A percentile compares a stretch with the other conserved stretches of the same genome.
Evolutionary conservation across 768 basidiomycete species (phyloP).

Genomic region (Clitopilus hobsonii): DNA sequence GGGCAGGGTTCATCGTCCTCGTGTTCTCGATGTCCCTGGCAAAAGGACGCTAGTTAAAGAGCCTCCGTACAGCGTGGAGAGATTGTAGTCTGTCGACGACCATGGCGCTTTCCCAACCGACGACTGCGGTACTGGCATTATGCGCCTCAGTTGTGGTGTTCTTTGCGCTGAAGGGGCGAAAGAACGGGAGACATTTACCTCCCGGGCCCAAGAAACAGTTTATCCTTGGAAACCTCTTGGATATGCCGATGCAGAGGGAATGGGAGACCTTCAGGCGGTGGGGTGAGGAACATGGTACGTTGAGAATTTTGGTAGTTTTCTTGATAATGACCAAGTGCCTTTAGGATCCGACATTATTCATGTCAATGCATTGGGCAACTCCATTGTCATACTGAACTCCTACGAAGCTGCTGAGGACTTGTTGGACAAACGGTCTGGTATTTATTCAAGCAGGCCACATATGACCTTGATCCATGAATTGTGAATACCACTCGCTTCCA

Average conservation of each 20-base stretch:
- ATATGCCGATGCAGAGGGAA: slow-evolving; percentile 29
- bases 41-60: no score
- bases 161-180: background rate
- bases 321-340: background rate
- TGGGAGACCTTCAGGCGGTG: slow-evolving; percentile 32
- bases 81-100: no score
- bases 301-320: background rate
- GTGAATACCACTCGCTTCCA: background rate
- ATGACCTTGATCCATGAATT: background rate
- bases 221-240: slow-evolving; percentile 31
- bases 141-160: background rate
- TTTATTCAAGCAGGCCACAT: slow-evolving; percentile 4
- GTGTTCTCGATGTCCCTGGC: no score
- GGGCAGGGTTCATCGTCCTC: no score
- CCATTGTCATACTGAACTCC: slow-evolving; percentile 5
- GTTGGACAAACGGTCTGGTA: slow-evolving; percentile 5
- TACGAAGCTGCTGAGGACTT: slow-evolving; percentile 3
- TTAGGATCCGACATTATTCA: slow-evolving; percentile 4
- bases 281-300: background rate
- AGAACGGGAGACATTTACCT: slow-evolving; percentile 15
- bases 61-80: no score
- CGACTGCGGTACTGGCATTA: background rate
- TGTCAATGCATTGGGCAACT: slow-evolving; percentile 1
- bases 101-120: no score
- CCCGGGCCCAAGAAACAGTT: slow-evolving; percentile 35